Evolutionary conservation across 345 rosid species (phyloP).

Genomic region (Sapria himalayana): DNA sequence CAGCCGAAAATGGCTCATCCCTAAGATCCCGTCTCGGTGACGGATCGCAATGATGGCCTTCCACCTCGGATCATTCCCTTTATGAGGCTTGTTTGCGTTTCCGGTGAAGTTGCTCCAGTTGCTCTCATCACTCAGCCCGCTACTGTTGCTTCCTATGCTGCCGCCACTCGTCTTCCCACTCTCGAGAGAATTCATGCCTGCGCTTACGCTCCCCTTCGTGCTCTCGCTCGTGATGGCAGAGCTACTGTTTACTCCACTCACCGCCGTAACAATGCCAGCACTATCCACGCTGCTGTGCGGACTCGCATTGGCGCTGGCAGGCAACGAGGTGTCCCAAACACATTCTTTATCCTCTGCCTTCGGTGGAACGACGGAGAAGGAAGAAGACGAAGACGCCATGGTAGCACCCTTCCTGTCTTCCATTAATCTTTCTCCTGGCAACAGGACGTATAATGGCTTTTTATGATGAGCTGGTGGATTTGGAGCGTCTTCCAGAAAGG

Average conservation of each 20-base stretch:
- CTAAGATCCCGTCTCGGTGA: slow-evolving; percentile 67
- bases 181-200: slow-evolving; percentile 75
- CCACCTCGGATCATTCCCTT: slow-evolving; percentile 97
- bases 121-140: slow-evolving; percentile 83
- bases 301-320: slow-evolving; percentile 80
- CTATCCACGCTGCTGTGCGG: slow-evolving; percentile 77
- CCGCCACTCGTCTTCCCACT: slow-evolving; percentile 61
- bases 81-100: slow-evolving; percentile 84
- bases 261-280: slow-evolving; percentile 42
- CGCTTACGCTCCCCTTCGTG: slow-evolving; percentile 36
- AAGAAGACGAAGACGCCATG: slow-evolving; percentile 30
- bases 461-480: slow-evolving; percentile 41
- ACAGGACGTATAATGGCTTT: slow-evolving; percentile 25
- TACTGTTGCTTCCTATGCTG: slow-evolving; percentile 66
- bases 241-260: slow-evolving; percentile 77
- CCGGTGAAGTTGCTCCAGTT: slow-evolving; percentile 89
- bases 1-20: slow-evolving; percentile 87
- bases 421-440: slow-evolving; percentile 45
- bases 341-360: slow-evolving; percentile 80
- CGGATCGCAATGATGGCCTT: slow-evolving; percentile 78
- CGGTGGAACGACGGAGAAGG: slow-evolving; percentile 31
- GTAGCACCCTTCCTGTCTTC: slow-evolving; percentile 37
- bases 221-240: slow-evolving; percentile 54
- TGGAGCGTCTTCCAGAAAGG: slow-evolving; percentile 56
- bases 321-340: slow-evolving; percentile 91